These are phyloP conservation scores for Cinnamomum chago DNA, from an alignment of 164 flowering plant genomes.

Conservation along the genomic window DNA sequence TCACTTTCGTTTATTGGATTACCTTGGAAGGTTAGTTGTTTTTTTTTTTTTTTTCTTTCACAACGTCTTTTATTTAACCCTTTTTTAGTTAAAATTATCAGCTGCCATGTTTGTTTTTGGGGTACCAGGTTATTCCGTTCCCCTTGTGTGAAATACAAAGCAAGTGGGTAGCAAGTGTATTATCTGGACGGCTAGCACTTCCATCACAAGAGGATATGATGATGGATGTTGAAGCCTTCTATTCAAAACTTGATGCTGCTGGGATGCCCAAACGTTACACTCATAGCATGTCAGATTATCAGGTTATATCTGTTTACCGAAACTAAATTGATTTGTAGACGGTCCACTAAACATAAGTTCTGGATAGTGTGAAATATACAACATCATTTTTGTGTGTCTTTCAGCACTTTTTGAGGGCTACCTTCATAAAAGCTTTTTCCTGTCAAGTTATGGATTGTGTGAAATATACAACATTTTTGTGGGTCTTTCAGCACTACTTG, in stretches of 20 bases:
- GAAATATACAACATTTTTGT: no score
- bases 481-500: no score
- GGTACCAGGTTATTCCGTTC: conserved; percentile 62
- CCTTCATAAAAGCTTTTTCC: no score
- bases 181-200: conserved; percentile 60
- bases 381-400: no score
- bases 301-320: conserved; percentile 33
- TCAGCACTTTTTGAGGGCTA: no score
- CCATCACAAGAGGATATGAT: conserved; percentile 64
- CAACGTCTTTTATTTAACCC: background rate
- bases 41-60: background rate
- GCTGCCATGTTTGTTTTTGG: background rate
- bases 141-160: conserved; percentile 71
- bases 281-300: conserved; percentile 41
- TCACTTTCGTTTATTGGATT: conserved; percentile 82
- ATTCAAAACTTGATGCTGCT: conserved; percentile 47
- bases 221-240: conserved; percentile 51
- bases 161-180: conserved; percentile 79
- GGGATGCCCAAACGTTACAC: conserved; percentile 72
- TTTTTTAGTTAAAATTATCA: background rate
- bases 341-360: no score
- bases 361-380: no score
- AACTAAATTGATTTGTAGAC: background rate
- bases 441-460: no score
- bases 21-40: conserved; percentile 68